Conservation (phyloP, 352 stramenopile species). For the Thraustochytrium striatum region DNA sequence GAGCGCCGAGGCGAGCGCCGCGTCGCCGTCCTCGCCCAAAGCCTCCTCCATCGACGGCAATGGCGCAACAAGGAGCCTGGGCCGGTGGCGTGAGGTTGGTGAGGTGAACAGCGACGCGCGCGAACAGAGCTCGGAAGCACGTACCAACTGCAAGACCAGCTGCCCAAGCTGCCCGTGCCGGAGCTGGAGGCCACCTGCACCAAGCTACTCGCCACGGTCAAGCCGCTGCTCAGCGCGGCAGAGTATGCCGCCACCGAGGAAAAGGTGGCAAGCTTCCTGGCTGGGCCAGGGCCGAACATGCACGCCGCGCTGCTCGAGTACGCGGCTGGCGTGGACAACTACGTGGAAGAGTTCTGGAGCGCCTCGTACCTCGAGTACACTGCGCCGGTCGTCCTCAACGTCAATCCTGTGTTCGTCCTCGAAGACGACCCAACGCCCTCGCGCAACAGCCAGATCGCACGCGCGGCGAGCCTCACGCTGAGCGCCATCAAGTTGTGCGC, state of each 20-base stretch:
- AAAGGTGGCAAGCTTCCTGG: slow-evolving; percentile 52
- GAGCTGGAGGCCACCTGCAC: slow-evolving; percentile 77
- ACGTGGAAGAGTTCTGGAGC: slow-evolving; percentile 66
- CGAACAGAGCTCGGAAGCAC: too few species aligned
- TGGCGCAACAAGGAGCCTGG: too few species aligned
- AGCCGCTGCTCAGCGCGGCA: slow-evolving; percentile 66
- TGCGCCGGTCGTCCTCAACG: slow-evolving; percentile 85
- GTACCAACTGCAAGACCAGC: slow-evolving; percentile 62
- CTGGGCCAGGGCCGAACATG: slow-evolving; percentile 60
- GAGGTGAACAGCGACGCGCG: too few species aligned
- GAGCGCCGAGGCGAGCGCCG: too few species aligned
- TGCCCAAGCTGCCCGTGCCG: slow-evolving; percentile 82
- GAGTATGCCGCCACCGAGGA: slow-evolving; percentile 67
- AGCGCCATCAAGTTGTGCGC: slow-evolving; percentile 83
- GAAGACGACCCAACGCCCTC: slow-evolving; percentile 74
- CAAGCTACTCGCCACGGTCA: slow-evolving; percentile 73
- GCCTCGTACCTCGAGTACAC: slow-evolving; percentile 83
- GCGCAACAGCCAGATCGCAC: slow-evolving; percentile 78
- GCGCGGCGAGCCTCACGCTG: slow-evolving; percentile 80
- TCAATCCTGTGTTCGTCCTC: slow-evolving; percentile 93
- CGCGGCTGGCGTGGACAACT: slow-evolving; percentile 59
- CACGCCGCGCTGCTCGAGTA: slow-evolving; percentile 65
- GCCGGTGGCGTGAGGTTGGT: too few species aligned
- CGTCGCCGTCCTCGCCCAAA: too few species aligned
- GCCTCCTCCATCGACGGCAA: too few species aligned